Conservation (phyloP, 108 stramenopile genomes). For the Skeletonema menzelii region DNA sequence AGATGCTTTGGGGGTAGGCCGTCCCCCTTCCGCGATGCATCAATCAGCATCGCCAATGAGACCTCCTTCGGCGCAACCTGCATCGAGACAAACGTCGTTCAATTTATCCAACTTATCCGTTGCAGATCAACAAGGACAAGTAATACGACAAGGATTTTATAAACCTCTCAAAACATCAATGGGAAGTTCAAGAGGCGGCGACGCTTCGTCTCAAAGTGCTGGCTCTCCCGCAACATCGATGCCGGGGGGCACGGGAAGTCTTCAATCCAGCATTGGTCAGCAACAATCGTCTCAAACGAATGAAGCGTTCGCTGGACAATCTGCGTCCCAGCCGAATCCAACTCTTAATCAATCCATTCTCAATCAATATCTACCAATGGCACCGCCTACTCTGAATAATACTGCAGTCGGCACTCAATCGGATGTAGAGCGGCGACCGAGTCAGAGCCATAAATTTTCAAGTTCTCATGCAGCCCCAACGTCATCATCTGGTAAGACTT, state of each 20-base stretch:
- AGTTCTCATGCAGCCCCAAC: background rate
- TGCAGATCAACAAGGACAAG: background rate
- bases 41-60: conserved; percentile 3
- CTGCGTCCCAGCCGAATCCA: background rate
- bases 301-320: background rate
- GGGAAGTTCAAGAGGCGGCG: background rate
- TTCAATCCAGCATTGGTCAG: background rate
- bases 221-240: background rate
- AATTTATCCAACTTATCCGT: background rate
- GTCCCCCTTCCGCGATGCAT: conserved; percentile 14
- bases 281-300: background rate
- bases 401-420: background rate
- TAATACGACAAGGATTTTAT: background rate
- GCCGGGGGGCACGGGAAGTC: background rate
- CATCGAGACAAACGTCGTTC: background rate
- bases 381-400: background rate
- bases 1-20: background rate
- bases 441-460: conserved; percentile 4
- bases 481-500: conserved; percentile 6
- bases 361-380: background rate
- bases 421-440: background rate
- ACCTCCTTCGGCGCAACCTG: background rate
- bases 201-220: background rate
- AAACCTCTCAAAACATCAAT: background rate
- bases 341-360: background rate